Evolutionary conservation across 2,329 filamentous ascomycete genomes (phyloP).

Genomic region (Fusarium duplospermum): DNA sequence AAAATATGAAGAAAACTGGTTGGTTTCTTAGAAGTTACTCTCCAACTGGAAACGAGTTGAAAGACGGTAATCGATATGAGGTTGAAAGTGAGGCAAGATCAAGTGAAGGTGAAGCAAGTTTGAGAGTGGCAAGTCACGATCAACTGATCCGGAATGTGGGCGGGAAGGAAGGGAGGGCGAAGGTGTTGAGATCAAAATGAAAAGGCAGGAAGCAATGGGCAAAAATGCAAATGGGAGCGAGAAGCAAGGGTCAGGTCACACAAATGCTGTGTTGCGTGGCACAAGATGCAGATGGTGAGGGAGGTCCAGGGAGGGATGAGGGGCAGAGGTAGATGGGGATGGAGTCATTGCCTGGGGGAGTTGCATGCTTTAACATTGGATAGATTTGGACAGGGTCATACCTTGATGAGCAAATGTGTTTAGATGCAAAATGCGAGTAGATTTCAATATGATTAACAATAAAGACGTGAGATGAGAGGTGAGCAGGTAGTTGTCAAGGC

Average conservation of each 20-base stretch:
- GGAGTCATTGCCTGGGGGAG: slow-evolving; percentile 26
- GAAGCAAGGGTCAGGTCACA: slow-evolving; percentile 4
- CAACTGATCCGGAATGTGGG: neutral
- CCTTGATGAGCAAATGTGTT: slow-evolving; percentile 17
- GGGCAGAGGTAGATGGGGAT: slow-evolving; percentile 27
- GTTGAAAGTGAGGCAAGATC: neutral
- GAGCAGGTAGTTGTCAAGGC: neutral
- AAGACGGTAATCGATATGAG: neutral
- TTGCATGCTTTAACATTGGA: slow-evolving; percentile 15
- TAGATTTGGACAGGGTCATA: slow-evolving; percentile 15
- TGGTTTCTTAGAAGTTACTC: neutral
- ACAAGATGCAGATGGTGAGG: neutral
- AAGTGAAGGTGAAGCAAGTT: neutral
- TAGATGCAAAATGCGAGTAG: neutral
- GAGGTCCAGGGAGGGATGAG: slow-evolving; percentile 25
- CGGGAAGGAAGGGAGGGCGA: neutral
- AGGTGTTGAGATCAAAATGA: neutral
- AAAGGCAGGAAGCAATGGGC: neutral
- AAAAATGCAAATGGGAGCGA: neutral
- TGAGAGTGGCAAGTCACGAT: neutral
- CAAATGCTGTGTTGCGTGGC: neutral
- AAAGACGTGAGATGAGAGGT: neutral
- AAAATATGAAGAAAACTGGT: neutral
- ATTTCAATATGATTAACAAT: neutral
- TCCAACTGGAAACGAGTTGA: neutral